Percentiles rank a stretch among this genome's conserved stretches.
Evolutionary conservation across 1,284 basidiomycete species (phyloP).

Genomic region (Rhodofomes roseus): DNA sequence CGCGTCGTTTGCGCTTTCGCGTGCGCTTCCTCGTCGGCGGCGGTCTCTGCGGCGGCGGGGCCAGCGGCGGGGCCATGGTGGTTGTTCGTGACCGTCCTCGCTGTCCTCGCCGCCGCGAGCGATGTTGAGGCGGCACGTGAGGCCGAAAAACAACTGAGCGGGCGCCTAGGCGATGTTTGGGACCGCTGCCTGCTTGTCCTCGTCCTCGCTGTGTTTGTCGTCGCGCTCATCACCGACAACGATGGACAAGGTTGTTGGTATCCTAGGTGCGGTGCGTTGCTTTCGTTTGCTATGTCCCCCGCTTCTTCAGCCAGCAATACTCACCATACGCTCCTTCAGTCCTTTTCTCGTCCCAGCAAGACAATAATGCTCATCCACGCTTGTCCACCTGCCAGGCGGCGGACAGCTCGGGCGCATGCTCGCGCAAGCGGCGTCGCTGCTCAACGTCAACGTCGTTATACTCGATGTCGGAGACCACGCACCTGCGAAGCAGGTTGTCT

Average conservation of each 20-base stretch:
- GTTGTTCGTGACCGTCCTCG: not conserved
- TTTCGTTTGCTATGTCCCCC: not conserved
- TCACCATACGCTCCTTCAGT: not conserved
- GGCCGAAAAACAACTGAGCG: not conserved
- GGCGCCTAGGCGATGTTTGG: not conserved
- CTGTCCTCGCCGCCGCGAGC: not conserved
- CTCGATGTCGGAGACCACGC: slow-evolving; percentile 79
- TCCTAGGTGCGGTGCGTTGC: slow-evolving; percentile 61
- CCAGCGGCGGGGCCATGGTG: slow-evolving; percentile 20
- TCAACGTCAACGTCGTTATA: slow-evolving; percentile 86
- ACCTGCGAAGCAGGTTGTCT: slow-evolving; percentile 90
- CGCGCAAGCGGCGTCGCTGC: slow-evolving; percentile 83
- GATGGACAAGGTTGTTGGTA: slow-evolving; percentile 59
- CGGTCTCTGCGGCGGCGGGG: slow-evolving; percentile 16
- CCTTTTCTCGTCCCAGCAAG: not conserved
- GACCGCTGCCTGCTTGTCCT: not conserved
- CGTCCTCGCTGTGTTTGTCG: not conserved
- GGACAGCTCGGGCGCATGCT: slow-evolving; percentile 99
- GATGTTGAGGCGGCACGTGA: not conserved
- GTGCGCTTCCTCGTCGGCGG: slow-evolving; percentile 27
- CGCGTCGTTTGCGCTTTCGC: slow-evolving; percentile 38
- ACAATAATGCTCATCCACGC: slow-evolving; percentile 1
- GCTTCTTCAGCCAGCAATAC: not conserved
- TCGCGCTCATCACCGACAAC: not conserved
- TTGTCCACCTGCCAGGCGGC: slow-evolving; percentile 58